Conservation (phyloP, 441 rosid species). For the Corymbia calophylla region DNA sequence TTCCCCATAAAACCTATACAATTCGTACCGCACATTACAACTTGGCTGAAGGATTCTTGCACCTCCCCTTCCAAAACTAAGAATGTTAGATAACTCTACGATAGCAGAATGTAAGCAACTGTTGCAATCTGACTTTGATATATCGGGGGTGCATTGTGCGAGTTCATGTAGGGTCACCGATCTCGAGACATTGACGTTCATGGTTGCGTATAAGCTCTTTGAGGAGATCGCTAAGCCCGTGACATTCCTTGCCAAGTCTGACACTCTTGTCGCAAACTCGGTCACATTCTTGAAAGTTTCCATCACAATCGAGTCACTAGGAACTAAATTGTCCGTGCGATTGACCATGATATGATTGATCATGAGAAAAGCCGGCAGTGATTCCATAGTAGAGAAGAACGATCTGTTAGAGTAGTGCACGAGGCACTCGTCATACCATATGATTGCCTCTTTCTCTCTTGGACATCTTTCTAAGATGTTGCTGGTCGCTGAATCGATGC, state of each 20-base stretch:
- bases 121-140: background rate
- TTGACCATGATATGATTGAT: background rate
- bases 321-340: background rate
- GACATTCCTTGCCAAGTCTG: background rate
- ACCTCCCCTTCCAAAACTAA: background rate
- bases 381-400: background rate
- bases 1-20: background rate
- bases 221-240: background rate
- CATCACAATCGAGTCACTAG: rapidly evolving
- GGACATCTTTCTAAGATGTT: background rate
- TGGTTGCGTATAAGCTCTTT: background rate
- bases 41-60: background rate
- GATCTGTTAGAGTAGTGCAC: background rate
- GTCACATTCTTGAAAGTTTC: background rate
- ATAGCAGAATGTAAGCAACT: background rate
- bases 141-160: background rate
- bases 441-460: background rate
- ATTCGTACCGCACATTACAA: background rate
- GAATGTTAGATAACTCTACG: rapidly evolving
- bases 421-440: background rate
- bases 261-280: background rate
- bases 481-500: background rate
- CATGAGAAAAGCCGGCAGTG: background rate
- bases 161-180: background rate
- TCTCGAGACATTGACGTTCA: background rate